These are phyloP conservation scores for Pichia occidentalis DNA, from an alignment of 805 yeast genomes.

Conservation along the genomic window DNA sequence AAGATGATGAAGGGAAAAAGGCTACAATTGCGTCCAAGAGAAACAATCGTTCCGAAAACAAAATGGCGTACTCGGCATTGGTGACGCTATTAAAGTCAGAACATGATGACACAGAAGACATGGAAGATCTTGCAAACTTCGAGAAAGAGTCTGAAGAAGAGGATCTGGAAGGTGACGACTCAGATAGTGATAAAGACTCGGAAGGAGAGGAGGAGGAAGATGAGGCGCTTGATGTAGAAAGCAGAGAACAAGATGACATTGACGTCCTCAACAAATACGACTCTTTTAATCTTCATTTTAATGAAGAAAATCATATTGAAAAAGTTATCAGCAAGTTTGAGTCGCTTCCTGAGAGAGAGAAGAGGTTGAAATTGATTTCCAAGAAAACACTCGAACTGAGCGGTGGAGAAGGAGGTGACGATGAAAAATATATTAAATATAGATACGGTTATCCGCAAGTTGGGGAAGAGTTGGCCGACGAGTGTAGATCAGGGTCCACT, in stretches of 20 bases:
- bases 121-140: conserved; percentile 14
- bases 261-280: conserved; percentile 36
- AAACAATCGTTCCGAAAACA: conserved; percentile 19
- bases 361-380: conserved; percentile 9
- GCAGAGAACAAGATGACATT: conserved; percentile 33
- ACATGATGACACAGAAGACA: conserved; percentile 10
- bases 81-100: conserved; percentile 24
- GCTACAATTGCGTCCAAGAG: conserved; percentile 17
- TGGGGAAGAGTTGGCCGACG: conserved; percentile 2
- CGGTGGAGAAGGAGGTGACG: conserved; percentile 13
- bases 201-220: conserved; percentile 19
- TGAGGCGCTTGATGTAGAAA: conserved; percentile 30
- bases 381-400: conserved; percentile 19
- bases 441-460: conserved; percentile 25
- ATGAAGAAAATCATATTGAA: conserved; percentile 37
- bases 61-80: conserved; percentile 27
- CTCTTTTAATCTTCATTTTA: conserved; percentile 76
- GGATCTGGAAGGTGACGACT: conserved; percentile 22
- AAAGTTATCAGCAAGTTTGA: conserved; percentile 29
- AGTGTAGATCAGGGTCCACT: conserved; percentile 10
- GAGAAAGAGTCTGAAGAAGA: conserved; percentile 24
- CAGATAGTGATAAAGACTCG: conserved; percentile 14
- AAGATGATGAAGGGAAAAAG: conserved; percentile 11
- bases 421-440: conserved; percentile 27
- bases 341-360: background rate